These are phyloP conservation scores for Noccaea bulbosa DNA, from an alignment of 345 rosid species.

Conservation along the genomic window DNA sequence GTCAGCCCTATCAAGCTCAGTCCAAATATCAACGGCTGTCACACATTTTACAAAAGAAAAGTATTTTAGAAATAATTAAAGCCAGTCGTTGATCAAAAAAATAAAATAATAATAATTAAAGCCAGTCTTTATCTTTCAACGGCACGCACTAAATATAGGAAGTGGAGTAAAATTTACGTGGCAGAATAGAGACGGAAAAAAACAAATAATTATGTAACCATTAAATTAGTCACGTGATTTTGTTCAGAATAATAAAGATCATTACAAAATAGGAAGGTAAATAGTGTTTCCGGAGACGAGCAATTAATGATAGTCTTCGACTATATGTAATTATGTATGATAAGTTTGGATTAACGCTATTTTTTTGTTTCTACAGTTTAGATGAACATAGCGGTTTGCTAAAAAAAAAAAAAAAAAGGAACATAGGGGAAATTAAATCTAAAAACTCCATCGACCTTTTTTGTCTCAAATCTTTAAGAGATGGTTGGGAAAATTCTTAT, in stretches of 20 bases:
- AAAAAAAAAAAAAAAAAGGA: too few relatives aligned
- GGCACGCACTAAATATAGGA: not conserved
- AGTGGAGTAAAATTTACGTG: slow-evolving; percentile 15
- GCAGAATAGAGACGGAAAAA: not conserved
- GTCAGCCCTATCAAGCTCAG: slow-evolving; percentile 82
- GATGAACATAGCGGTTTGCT: not conserved
- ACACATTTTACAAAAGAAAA: not conserved
- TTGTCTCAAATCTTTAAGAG: not conserved
- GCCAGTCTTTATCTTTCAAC: not conserved
- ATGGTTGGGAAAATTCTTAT: slow-evolving; percentile 5
- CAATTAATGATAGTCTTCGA: slow-evolving; percentile 5
- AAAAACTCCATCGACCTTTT: not conserved
- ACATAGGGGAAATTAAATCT: not conserved
- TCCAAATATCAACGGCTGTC: slow-evolving; percentile 87
- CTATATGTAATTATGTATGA: slow-evolving; percentile 8
- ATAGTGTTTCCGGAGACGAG: not conserved
- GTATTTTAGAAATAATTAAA: not conserved
- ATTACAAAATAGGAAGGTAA: not conserved
- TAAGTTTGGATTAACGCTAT: not conserved
- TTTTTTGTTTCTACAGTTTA: not conserved
- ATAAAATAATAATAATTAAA: slow-evolving; percentile 8
- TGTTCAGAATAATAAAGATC: too few relatives aligned
- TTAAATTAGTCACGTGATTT: not conserved
- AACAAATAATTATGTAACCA: not conserved
- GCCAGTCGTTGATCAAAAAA: too few relatives aligned